These are phyloP conservation scores for Acaromyces ingoldii DNA, from an alignment of 1,284 basidiomycete genomes.

Conservation along the genomic window DNA sequence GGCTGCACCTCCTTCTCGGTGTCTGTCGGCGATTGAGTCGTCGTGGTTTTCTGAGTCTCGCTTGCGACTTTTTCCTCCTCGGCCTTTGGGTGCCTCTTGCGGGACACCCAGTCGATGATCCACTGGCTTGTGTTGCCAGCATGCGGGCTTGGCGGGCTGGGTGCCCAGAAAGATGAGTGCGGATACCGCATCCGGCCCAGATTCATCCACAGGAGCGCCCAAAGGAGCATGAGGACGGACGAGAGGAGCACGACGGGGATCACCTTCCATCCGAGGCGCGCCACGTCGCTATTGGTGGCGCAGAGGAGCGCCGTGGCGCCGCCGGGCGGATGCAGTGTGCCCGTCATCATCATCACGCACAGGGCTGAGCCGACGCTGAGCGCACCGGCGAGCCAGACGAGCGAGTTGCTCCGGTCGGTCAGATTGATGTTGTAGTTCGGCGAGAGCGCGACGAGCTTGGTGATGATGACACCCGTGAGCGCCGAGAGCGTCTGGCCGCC, in stretches of 20 bases:
- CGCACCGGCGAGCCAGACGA: conserved; percentile 32
- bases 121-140: background rate
- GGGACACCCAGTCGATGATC: background rate
- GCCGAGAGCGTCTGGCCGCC: conserved; percentile 29
- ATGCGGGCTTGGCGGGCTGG: background rate
- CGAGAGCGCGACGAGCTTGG: conserved; percentile 25
- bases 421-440: conserved; percentile 20
- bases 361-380: conserved; percentile 21
- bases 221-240: conserved; percentile 23
- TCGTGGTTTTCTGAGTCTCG: background rate
- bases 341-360: conserved; percentile 23
- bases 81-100: background rate
- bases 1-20: no score
- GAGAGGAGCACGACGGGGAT: conserved; percentile 23
- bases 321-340: conserved; percentile 30
- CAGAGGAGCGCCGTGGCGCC: conserved; percentile 28
- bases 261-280: conserved; percentile 25
- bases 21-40: background rate
- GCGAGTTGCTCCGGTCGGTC: conserved; percentile 18
- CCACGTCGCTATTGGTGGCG: conserved; percentile 22
- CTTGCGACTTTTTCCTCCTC: background rate
- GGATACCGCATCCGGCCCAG: conserved; percentile 14
- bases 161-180: background rate
- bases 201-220: conserved; percentile 36
- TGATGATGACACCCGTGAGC: conserved; percentile 21